These are phyloP conservation scores for Mesembryanthemum crystallinum DNA, from an alignment of 148 eudicot species.

Conservation along the genomic window DNA sequence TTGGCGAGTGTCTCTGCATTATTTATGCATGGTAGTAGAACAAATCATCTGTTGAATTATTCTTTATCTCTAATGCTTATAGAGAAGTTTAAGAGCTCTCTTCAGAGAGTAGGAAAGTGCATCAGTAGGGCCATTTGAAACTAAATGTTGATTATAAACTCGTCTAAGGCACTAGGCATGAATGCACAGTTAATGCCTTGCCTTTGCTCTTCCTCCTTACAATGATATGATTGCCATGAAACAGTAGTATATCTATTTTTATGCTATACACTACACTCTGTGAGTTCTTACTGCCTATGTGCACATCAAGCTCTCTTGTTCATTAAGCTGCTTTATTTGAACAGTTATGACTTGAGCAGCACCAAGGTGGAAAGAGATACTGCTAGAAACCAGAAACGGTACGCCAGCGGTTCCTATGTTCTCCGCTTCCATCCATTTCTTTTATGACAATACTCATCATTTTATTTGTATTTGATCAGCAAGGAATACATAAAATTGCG, in stretches of 20 bases:
- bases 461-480: conserved; percentile 26
- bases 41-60: not conserved
- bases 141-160: not conserved
- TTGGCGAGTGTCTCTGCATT: too few relatives aligned
- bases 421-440: not conserved
- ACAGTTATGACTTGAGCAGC: conserved; percentile 78
- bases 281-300: not conserved
- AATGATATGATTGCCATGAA: conserved; percentile 2
- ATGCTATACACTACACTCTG: not conserved
- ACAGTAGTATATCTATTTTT: not conserved
- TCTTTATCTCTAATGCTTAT: not conserved
- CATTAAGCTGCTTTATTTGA: not conserved
- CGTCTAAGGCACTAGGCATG: not conserved
- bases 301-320: not conserved
- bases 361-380: conserved; percentile 74
- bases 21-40: too few relatives aligned
- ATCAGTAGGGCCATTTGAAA: not conserved
- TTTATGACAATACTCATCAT: not conserved
- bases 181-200: not conserved
- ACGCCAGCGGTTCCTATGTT: not conserved
- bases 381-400: conserved; percentile 64
- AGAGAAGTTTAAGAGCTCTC: not conserved
- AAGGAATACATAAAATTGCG: conserved; percentile 41
- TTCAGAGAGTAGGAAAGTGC: not conserved
- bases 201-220: not conserved